Percentiles rank a stretch among this genome's conserved stretches.
Evolutionary conservation across 2,329 filamentous ascomycete genomes (phyloP).

Genomic region (Trichoderma polysporum): DNA sequence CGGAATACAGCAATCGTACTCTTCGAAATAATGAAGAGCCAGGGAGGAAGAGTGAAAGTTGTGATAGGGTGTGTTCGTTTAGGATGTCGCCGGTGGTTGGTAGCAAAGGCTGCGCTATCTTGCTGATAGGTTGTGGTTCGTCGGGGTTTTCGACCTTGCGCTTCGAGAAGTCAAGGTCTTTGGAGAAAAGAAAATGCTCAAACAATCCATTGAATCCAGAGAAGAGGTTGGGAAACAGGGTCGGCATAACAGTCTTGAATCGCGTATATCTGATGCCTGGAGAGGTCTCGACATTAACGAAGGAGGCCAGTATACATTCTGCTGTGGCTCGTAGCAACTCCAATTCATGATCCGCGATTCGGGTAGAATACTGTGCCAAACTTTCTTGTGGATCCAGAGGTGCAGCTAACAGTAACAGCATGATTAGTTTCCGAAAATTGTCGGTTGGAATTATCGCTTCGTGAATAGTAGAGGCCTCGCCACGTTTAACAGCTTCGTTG

Average conservation of each 20-base stretch:
- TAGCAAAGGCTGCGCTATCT: constrained; percentile 49
- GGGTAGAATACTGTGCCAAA: constrained; percentile 58
- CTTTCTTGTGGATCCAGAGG: constrained; percentile 65
- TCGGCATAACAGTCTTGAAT: constrained; percentile 60
- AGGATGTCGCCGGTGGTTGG: constrained; percentile 60
- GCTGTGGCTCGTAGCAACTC: constrained; percentile 60
- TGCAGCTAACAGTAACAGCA: constrained; percentile 66
- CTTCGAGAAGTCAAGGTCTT: constrained; percentile 65
- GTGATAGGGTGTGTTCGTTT: constrained; percentile 62
- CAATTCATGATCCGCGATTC: constrained; percentile 56
- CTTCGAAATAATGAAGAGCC: constrained; percentile 63
- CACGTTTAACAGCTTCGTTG: constrained; percentile 58
- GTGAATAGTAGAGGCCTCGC: constrained; percentile 50
- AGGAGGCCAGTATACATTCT: constrained; percentile 64
- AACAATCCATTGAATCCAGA: constrained; percentile 67
- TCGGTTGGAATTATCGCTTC: constrained; percentile 72
- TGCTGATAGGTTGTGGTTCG: constrained; percentile 21
- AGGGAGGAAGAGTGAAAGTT: constrained; percentile 72
- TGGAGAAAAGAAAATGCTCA: constrained; percentile 74
- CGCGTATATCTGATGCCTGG: constrained; percentile 62
- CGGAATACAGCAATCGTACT: constrained; percentile 67
- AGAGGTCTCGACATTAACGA: constrained; percentile 62
- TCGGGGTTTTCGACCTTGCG: constrained; percentile 35
- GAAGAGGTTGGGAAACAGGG: constrained; percentile 65
- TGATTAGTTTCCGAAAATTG: constrained; percentile 68